Conservation (phyloP, 1,284 basidiomycete genomes). For the Amylostereum areolatum region DNA sequence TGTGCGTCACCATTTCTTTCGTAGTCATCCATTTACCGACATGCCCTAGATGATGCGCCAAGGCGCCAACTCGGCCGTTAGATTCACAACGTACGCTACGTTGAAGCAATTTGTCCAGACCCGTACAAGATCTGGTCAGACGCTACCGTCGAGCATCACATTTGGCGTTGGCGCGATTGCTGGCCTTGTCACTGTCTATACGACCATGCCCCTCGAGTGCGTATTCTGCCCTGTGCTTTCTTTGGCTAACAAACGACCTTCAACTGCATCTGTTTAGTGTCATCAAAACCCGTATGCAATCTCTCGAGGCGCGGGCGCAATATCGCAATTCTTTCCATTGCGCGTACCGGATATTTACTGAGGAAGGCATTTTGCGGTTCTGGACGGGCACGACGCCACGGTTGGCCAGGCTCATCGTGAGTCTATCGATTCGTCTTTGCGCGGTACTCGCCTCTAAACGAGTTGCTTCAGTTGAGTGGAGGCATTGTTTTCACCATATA, state of each 20-base stretch:
- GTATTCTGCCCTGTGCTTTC: slow-evolving; percentile 23
- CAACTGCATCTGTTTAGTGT: no score
- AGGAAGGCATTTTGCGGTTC: slow-evolving; percentile 84
- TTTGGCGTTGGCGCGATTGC: slow-evolving; percentile 94
- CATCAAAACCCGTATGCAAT: slow-evolving; percentile 97
- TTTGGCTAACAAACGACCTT: no score
- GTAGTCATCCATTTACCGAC: background rate
- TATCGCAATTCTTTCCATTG: slow-evolving; percentile 95
- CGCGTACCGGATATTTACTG: slow-evolving; percentile 84
- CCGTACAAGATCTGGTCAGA: slow-evolving; percentile 76
- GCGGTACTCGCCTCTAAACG: slow-evolving; percentile 2
- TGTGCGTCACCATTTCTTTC: slow-evolving; percentile 40
- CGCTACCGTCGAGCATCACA: slow-evolving; percentile 82
- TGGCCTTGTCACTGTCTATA: slow-evolving; percentile 92
- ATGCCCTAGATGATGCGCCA: slow-evolving; percentile 84
- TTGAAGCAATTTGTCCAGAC: slow-evolving; percentile 91
- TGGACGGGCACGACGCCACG: slow-evolving; percentile 96
- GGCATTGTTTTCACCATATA: slow-evolving; percentile 96
- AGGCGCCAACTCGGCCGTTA: slow-evolving; percentile 93
- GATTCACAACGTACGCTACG: slow-evolving; percentile 95
- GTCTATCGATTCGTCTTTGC: slow-evolving; percentile 24
- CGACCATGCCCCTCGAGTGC: slow-evolving; percentile 91
- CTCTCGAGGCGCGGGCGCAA: slow-evolving; percentile 73
- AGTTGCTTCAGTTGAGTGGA: slow-evolving; percentile 66
- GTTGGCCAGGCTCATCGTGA: slow-evolving; percentile 76